These are phyloP conservation scores for Amylocystis lapponica DNA, from an alignment of 768 basidiomycete genomes.

Conservation along the genomic window DNA sequence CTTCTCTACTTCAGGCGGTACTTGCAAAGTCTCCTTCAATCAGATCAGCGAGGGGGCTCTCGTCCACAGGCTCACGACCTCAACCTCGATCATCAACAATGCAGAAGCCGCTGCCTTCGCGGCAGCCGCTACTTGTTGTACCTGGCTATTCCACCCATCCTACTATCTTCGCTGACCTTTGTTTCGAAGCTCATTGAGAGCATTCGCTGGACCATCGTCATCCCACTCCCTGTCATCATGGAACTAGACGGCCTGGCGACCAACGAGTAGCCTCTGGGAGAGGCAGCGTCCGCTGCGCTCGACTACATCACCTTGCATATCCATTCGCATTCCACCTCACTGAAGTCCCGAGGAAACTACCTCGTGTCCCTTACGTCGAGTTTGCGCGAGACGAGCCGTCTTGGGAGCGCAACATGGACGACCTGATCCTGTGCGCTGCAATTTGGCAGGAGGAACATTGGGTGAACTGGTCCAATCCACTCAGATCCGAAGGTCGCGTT, in stretches of 20 bases:
- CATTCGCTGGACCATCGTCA: constrained; percentile 77
- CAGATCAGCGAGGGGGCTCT: constrained; percentile 31
- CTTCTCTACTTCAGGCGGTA: constrained; percentile 62
- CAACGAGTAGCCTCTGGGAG: constrained; percentile 62
- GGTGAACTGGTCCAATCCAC: constrained; percentile 73
- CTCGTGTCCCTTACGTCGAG: constrained; percentile 74
- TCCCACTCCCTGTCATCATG: constrained; percentile 94
- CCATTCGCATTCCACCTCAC: constrained; percentile 63
- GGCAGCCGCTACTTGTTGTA: constrained; percentile 49
- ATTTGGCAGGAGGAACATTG: constrained; percentile 94
- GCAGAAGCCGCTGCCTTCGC: constrained; percentile 23
- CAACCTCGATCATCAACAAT: constrained; percentile 25
- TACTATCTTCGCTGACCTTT: constrained; percentile 75
- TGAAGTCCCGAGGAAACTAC: constrained; percentile 96
- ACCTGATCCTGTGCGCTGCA: constrained; percentile 87
- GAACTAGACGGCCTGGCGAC: constrained; percentile 88
- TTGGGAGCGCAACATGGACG: constrained; percentile 84
- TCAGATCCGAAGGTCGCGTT: constrained; percentile 37
- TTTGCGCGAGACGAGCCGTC: constrained; percentile 42
- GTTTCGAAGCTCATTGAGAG: constrained; percentile 75
- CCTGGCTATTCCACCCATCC: constrained; percentile 86
- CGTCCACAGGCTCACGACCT: constrained; percentile 20
- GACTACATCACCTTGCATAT: constrained; percentile 71
- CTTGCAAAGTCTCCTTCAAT: constrained; percentile 59
- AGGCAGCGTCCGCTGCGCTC: constrained; percentile 69